Evolutionary conservation across 2,329 filamentous ascomycete species (phyloP).

Genomic region (Apiospora phragmitis): DNA sequence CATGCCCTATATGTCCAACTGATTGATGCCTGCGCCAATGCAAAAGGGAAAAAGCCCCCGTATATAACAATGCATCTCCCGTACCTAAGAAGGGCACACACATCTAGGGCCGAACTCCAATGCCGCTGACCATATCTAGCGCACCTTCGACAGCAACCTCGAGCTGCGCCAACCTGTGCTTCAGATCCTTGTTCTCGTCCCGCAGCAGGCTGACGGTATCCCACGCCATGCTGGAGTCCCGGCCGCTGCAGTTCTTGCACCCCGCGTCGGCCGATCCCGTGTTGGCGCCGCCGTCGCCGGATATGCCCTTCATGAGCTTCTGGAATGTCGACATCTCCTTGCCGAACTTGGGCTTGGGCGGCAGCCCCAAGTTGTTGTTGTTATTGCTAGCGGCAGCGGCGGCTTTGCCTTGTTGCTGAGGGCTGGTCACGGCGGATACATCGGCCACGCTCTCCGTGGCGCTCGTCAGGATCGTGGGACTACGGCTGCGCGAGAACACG

Average conservation of each 20-base stretch:
- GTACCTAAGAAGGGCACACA: background rate
- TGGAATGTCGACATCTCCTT: constrained; percentile 48
- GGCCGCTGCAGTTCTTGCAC: constrained; percentile 60
- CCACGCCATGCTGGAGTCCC: constrained; percentile 62
- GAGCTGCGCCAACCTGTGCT: constrained; percentile 57
- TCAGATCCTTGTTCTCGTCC: constrained; percentile 63
- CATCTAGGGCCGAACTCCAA: constrained; percentile 40
- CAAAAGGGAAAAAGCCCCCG: background rate
- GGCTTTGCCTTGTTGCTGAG: constrained; percentile 14
- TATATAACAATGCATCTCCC: background rate
- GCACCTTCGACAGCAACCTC: constrained; percentile 63
- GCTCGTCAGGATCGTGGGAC: constrained; percentile 50
- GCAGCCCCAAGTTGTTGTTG: constrained; percentile 14
- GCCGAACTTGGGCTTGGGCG: constrained; percentile 27
- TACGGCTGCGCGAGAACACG: constrained; percentile 62
- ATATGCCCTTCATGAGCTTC: constrained; percentile 47
- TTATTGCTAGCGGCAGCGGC: background rate
- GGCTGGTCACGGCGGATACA: background rate
- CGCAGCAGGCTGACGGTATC: constrained; percentile 62
- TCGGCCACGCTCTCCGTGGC: constrained; percentile 25
- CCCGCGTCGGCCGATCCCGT: constrained; percentile 22
- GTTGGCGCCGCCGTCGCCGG: constrained; percentile 37
- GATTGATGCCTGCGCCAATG: background rate
- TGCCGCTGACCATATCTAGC: constrained; percentile 58
- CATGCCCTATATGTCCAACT: background rate